Base-by-base conservation (phyloP, 768 basidiomycete genomes). In the Xerocomus spinulosus region DNA sequence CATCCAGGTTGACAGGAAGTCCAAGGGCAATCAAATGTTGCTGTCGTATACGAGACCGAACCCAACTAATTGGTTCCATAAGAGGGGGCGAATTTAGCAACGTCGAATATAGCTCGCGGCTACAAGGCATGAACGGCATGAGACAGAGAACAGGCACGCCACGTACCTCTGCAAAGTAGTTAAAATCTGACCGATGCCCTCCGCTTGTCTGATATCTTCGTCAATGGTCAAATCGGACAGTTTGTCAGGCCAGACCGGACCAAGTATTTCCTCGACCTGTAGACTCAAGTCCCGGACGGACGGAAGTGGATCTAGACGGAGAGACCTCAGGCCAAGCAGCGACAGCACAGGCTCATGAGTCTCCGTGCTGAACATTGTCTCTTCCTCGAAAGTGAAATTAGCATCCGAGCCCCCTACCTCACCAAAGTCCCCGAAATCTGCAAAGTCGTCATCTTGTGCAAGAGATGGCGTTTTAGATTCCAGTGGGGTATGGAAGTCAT, bases 1-100 rank as follows among this genome's bases (percentile, higher is more conserved):
- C 94, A 62, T 97, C 94, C 6, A 97, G 74, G 61, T 97, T 97
- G 44, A 97, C 89, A 4, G 94, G 94, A 38, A 97, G 85, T 20
- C 94, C 94, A 21, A 97, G 80, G 12, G 90, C 70, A 51, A 95
- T 95, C 40, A 97, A 74, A 59, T 96, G 91, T 61, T 92, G 91
- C 40, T 92, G 74, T 47, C 94, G 81, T 62, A 92, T 92, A 36
- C 88, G 81, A 48, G 92, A 95, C 39, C 92, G 84, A 42, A 83
- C 93, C 94, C 94, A 97, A 58, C 90, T 94, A 44, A 92, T 83
- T n/a, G 89, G 85, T 62, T 86, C 83, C 37, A 80, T 84, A 9
- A 83, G 79, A 28, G 88, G 84, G 2, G 86, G 82, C 1, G 83
- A 77, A 53, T 85, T 77, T 32, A 90, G 63, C 15, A 94, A 75